Evolutionary conservation across 805 yeast species (phyloP), one percentile per base, ranked within the genome.

Genomic region (Tetrapisispora phaffii): DNA sequence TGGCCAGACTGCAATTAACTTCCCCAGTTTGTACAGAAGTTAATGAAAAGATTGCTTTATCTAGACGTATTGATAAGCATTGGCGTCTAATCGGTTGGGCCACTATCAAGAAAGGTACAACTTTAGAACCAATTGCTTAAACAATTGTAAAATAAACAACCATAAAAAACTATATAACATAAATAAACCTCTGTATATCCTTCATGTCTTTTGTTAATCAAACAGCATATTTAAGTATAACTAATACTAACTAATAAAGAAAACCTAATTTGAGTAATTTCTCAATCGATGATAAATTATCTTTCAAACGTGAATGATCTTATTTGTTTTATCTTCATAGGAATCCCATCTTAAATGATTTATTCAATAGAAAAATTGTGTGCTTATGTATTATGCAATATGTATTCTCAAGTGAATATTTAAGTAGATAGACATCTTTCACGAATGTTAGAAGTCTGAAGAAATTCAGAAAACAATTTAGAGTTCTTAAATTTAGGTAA

Each of bases 81-180:
- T 93, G 97, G 96, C 93, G 99, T 77, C 77, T 93, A 67, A 93
- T 93, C 72, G 99, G 99, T 60, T 93, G 99, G 99, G 99, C 98
- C 58, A 88, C 96, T 42, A 90, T 89, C 66, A 85, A 85, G 71
- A 87, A 85, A 71, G 96, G 96, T 70, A 82, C 89, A 49, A 82
- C 89, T 47, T 76, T 85, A 65, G 94, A 85, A 62, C 93, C 93
- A 56, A 70, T 80, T 44, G 65, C 64, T 51, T 60, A 60, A 55
- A 32, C 37, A 36, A 31, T 33, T 40, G 33, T 38, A 38, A 38
- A 24, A 28, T 17, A 38, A 38, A 38, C 7, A 17, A 38, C 24
- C 28, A 26, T 26, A 26, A 26, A 42, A 37, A 33, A 23, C 33
- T 40, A 33, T 40, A 39, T 39, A 15, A 24, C 37, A 38, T 37